Evolutionary conservation across 2,329 filamentous ascomycete genomes (phyloP).

Genomic region (Geosmithia morbida): DNA sequence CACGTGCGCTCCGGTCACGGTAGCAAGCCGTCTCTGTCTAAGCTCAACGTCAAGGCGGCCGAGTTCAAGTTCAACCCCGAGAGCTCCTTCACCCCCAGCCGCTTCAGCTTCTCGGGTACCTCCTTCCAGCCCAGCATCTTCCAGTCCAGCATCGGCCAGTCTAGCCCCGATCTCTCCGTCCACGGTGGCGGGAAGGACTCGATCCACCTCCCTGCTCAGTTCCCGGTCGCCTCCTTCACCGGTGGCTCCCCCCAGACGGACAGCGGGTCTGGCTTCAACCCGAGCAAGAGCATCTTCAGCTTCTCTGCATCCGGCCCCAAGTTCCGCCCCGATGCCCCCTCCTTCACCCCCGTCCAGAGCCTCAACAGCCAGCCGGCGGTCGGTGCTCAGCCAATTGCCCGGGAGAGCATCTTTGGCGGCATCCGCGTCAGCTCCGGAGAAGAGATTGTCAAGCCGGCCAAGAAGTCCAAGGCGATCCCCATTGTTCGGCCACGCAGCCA

Average conservation of each 20-base stretch:
- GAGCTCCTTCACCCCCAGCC: conserved; percentile 32
- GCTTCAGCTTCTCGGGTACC: conserved; percentile 33
- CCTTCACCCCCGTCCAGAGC: conserved; percentile 52
- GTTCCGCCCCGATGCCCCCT: conserved; percentile 63
- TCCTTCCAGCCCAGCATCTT: conserved; percentile 34
- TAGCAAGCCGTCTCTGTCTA: conserved; percentile 59
- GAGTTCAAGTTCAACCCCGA: conserved; percentile 68
- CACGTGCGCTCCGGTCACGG: conserved; percentile 36
- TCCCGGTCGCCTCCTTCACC: conserved; percentile 1
- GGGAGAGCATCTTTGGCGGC: conserved; percentile 51
- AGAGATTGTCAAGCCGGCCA: conserved; percentile 49
- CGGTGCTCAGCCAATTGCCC: conserved; percentile 12
- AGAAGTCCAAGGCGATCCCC: conserved; percentile 70
- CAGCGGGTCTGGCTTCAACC: conserved; percentile 47
- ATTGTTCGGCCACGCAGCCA: conserved; percentile 54
- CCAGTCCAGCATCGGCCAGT: conserved; percentile 14
- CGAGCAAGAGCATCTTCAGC: conserved; percentile 49
- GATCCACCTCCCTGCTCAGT: conserved; percentile 3
- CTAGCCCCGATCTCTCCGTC: not conserved
- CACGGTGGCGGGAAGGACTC: not conserved
- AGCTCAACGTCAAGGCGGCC: conserved; percentile 76
- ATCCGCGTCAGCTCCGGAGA: conserved; percentile 43
- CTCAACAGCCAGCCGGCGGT: conserved; percentile 25
- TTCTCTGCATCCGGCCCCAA: conserved; percentile 53
- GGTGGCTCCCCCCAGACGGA: not conserved